phyloP scores from a whole-genome alignment of 306 rosid species.

The Cicer cuneatum region DNA sequence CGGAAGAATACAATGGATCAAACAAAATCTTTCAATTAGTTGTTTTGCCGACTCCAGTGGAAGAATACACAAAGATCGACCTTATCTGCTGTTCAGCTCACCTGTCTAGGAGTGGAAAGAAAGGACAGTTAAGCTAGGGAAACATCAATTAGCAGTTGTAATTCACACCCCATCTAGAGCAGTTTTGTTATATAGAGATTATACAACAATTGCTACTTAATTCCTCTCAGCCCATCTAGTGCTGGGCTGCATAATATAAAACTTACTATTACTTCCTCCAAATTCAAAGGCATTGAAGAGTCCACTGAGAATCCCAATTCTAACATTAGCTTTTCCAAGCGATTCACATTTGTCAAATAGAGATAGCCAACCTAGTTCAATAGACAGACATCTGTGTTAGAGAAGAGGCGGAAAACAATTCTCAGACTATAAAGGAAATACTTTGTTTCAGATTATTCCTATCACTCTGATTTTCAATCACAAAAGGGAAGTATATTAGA shows the following conservation, averaged over 20 bases:
- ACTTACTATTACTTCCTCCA: slow-evolving; percentile 66
- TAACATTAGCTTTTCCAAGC: slow-evolving; percentile 81
- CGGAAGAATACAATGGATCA: slow-evolving; percentile 30
- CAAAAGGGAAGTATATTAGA: slow-evolving; percentile 25
- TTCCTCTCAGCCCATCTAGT: neutral
- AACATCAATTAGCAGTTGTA: slow-evolving; percentile 15
- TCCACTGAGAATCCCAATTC: slow-evolving; percentile 83
- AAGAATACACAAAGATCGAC: slow-evolving; percentile 33
- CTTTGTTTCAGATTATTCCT: slow-evolving; percentile 36
- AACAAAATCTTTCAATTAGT: slow-evolving; percentile 35
- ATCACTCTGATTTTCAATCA: slow-evolving; percentile 24
- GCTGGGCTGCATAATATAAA: slow-evolving; percentile 9
- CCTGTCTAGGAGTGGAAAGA: slow-evolving; percentile 44
- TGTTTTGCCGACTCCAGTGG: slow-evolving; percentile 27
- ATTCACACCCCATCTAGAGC: neutral
- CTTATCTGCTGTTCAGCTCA: slow-evolving; percentile 40
- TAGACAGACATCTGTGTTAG: slow-evolving; percentile 37
- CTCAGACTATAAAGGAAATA: slow-evolving; percentile 11
- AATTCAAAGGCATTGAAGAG: slow-evolving; percentile 63
- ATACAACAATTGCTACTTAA: slow-evolving; percentile 14
- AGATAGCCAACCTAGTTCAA: slow-evolving; percentile 80
- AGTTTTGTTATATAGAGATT: neutral
- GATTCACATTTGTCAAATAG: slow-evolving; percentile 72
- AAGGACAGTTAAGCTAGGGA: slow-evolving; percentile 1
- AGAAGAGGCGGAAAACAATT: slow-evolving; percentile 38